Percentiles rank a stretch among this genome's conserved stretches.
Evolutionary conservation across 31 red algal genomes (phyloP).

Genomic region (Odonthalia washingtoniensis): DNA sequence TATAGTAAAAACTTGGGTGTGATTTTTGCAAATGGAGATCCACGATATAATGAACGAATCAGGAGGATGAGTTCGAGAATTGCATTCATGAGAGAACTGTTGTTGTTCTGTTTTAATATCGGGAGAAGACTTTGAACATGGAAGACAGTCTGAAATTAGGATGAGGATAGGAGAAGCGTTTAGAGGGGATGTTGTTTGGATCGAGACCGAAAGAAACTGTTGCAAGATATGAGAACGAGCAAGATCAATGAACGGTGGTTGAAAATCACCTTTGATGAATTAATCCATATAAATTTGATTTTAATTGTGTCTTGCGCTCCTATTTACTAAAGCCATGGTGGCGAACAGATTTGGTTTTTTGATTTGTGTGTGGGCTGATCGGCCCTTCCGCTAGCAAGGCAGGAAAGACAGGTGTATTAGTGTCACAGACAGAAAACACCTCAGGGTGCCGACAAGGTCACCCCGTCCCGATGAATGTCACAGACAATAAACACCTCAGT

Average conservation of each 20-base stretch:
- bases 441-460: neutral
- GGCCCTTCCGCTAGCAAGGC: too few relatives aligned
- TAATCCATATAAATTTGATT: neutral
- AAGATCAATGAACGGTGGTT: neutral
- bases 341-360: too few relatives aligned
- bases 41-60: neutral
- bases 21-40: neutral
- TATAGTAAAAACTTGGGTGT: slow-evolving; percentile 32
- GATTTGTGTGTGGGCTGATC: too few relatives aligned
- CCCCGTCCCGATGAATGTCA: neutral
- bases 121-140: neutral
- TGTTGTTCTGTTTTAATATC: neutral
- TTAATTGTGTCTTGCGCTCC: too few relatives aligned
- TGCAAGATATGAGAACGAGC: neutral
- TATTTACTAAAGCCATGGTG: too few relatives aligned
- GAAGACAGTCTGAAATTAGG: neutral
- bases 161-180: neutral
- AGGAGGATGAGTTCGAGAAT: neutral
- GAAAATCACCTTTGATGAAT: neutral
- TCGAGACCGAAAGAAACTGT: neutral
- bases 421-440: too few relatives aligned
- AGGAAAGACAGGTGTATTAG: too few relatives aligned
- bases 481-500: too few relatives aligned
- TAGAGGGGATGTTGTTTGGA: neutral
- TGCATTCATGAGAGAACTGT: neutral